Evolutionary conservation across 768 basidiomycete genomes (phyloP).

Genomic region (Termitomyces sp.): DNA sequence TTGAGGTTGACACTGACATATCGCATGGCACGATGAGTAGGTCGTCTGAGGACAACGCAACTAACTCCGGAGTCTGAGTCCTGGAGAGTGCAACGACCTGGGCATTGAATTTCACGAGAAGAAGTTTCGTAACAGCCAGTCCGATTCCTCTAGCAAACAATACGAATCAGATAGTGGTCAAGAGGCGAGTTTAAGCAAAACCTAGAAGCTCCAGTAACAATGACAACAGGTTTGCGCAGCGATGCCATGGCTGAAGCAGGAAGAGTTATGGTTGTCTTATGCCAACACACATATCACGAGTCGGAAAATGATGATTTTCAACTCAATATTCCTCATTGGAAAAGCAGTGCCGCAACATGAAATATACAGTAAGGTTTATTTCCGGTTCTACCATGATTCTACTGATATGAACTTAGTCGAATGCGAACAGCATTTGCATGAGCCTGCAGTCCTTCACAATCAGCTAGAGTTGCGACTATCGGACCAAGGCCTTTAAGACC

Average conservation of each 20-base stretch:
- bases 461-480: slow-evolving; percentile 82
- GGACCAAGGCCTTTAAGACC: slow-evolving; percentile 83
- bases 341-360: background rate
- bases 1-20: slow-evolving; percentile 48
- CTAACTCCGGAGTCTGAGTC: slow-evolving; percentile 59
- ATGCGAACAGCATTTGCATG: slow-evolving; percentile 96
- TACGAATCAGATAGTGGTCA: background rate
- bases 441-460: slow-evolving; percentile 91
- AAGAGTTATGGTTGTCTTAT: background rate
- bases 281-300: background rate
- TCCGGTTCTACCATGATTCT: background rate
- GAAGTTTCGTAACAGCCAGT: slow-evolving; percentile 64
- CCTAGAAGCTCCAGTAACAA: slow-evolving; percentile 88
- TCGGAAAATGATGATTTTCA: background rate
- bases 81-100: slow-evolving; percentile 78
- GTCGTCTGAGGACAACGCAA: slow-evolving; percentile 39
- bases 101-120: slow-evolving; percentile 58
- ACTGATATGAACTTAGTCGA: slow-evolving; percentile 40
- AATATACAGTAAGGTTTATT: background rate
- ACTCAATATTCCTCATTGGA: background rate
- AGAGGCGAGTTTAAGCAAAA: slow-evolving; percentile 19
- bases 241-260: background rate
- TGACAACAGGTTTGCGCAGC: slow-evolving; percentile 47
- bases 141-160: slow-evolving; percentile 56
- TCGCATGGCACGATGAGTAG: slow-evolving; percentile 66